Base-by-base conservation (phyloP, 495 filamentous ascomycete genomes). In the Penicillium diatomitis region DNA sequence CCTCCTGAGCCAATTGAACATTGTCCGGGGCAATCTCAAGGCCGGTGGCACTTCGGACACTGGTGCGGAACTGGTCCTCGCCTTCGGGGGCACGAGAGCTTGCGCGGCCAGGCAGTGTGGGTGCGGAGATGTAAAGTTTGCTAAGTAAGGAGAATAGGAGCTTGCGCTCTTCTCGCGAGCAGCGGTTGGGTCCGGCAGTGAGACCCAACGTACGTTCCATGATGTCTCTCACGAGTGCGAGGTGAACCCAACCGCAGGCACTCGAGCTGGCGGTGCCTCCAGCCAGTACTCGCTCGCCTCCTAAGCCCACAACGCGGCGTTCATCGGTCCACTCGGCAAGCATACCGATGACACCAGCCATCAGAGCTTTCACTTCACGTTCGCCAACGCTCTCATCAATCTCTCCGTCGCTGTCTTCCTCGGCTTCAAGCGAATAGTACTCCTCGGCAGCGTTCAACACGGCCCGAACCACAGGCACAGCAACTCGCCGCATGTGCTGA, bases 241-340 rank as follows among this genome's bases (percentile, higher is more conserved):
- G 47, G 44, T 67, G 64, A 3, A 79, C 83, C 66, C 84, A 85
- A 70, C 73, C 54, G 70, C 70, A 71, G 5, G 65, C 68, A 40
- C 41, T 67, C 49, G 65, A 67, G 50, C 74, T 78, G 57, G 76
- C 77, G 32, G 82, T 65, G 29, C 75, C 81, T 7, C 81, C 79
- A 3, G 61, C 54, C 9, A 74, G 56, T 8, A 75, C 58, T 33
- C 73, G 70, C 38, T 82, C 73, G 35, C 79, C 71, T 2, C 78
- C 82, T 8, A 87, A 76, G 1, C 83, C 78, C 44, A 92, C 83
- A 46, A 90, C 85, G 58, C 90, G 86, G 12, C 94, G 76, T 47
- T 90, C 88, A 65, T 98, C 92, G 4, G 92, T 97, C 92, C 92
- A 98, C 61, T 98, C 92, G 2, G 88, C 78, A 2, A 98, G 65